Evolutionary conservation across 345 rosid species (phyloP).

Genomic region (Dipteronia sinensis): DNA sequence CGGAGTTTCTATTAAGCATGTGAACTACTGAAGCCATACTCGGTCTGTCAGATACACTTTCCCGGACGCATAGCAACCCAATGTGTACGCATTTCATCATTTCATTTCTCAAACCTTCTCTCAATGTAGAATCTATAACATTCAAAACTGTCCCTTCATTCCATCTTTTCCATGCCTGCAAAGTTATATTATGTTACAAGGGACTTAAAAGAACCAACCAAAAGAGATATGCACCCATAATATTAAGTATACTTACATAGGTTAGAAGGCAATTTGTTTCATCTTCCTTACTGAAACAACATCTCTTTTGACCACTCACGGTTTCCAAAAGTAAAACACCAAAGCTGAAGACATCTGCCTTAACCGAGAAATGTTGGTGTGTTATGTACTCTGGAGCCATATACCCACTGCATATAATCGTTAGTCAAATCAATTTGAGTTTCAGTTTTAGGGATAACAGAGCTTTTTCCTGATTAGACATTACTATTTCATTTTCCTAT

Average conservation of each 20-base stretch:
- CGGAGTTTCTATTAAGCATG: conserved; percentile 46
- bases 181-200: neutral
- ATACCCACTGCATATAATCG: too few relatives aligned
- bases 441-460: neutral
- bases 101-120: conserved; percentile 29
- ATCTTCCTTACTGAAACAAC: neutral
- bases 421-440: too few relatives aligned
- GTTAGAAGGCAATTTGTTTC: conserved; percentile 21
- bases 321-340: neutral
- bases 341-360: neutral
- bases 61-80: conserved; percentile 59
- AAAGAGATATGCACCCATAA: neutral
- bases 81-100: conserved; percentile 56
- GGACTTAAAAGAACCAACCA: too few relatives aligned
- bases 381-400: too few relatives aligned
- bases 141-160: conserved; percentile 35
- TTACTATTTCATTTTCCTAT: neutral
- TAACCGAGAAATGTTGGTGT: neutral
- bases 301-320: neutral
- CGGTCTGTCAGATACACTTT: conserved; percentile 39
- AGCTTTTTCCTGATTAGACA: neutral
- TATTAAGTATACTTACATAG: conserved; percentile 11
- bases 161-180: conserved; percentile 62
- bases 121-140: conserved; percentile 40
- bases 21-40: conserved; percentile 43